Base-by-base conservation (phyloP, 495 filamentous ascomycete species). In the Penicillium goetzii region DNA sequence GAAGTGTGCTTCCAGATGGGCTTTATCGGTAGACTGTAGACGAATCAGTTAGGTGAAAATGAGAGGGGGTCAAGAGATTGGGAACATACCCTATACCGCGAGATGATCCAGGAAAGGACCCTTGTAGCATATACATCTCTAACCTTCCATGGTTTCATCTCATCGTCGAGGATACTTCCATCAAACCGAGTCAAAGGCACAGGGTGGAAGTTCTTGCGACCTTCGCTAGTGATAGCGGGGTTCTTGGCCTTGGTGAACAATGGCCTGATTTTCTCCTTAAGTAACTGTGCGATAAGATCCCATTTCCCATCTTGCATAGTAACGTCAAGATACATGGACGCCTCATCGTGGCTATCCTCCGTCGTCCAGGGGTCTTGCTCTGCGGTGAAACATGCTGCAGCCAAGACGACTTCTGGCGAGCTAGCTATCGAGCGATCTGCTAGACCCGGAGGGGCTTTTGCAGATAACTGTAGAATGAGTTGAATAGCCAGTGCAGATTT, bases 141-240 rank as follows among this genome's bases (percentile, higher is more conserved):
- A 58, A 81, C 85, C 68, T 92, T 94, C 92, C 92, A 97, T 3
- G 90, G 90, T 73, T 89, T 92, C 0, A 63, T 66, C 11, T 74
- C 74, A 4, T 77, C 78, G 61, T 85, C 83, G 49, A 81, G 65
- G 8, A 81, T 62, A 33, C 80, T 84, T 32, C 73, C 64, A 45
- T 83, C 80, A 32, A 79, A 80, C 0, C 77, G 70, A 56, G 62
- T 76, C 64, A 62, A 71, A 65, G 71, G 76, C 59, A 76, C 61
- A 15, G 83, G 79, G 60, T 86, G 77, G 57, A 84, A 81, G 45
- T 86, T 83, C 75, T 86, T 88, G 40, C 89, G 77, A 45, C 87
- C 86, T 9, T 83, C 79, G 3, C 81, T 71, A 0, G 89, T 92
- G 62, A 92, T 80, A n/a, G 83, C 78, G 0, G 81, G 70, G 11